Percentiles rank a stretch among this genome's conserved stretches.
Conservation (phyloP, 1,139 yeast genomes). For the Nakaseomyces nivariensis region DNA sequence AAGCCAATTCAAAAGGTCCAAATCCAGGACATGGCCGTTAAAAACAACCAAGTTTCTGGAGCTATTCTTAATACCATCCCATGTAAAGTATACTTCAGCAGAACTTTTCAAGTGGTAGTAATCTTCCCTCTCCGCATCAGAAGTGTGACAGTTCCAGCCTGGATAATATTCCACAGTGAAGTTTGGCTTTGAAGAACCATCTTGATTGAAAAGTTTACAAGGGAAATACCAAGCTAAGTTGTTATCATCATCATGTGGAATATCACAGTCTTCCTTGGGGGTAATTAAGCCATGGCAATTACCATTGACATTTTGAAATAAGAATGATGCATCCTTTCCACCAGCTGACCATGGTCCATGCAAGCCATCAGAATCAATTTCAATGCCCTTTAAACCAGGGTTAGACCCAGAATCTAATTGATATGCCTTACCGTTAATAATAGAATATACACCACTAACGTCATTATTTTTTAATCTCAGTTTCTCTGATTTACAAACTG, state of each 20-base stretch:
- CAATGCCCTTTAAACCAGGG: constrained; percentile 72
- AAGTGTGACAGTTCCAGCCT: constrained; percentile 92
- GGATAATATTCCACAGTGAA: constrained; percentile 50
- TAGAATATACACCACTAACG: constrained; percentile 50
- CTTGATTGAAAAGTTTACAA: constrained; percentile 58
- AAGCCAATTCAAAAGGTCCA: constrained; percentile 67
- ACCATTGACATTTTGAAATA: constrained; percentile 93
- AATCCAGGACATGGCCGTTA: constrained; percentile 79
- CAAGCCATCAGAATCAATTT: constrained; percentile 55
- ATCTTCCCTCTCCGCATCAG: constrained; percentile 52
- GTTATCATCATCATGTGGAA: constrained; percentile 52
- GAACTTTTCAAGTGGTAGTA: constrained; percentile 51
- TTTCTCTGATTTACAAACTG: constrained; percentile 57
- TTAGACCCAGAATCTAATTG: constrained; percentile 62
- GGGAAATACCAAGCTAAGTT: constrained; percentile 96
- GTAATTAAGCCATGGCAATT: constrained; percentile 72
- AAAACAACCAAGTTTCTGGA: constrained; percentile 73
- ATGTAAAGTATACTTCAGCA: constrained; percentile 79
- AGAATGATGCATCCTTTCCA: constrained; percentile 77
- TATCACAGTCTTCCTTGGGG: constrained; percentile 62
- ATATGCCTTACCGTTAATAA: constrained; percentile 75
- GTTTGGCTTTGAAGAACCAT: constrained; percentile 62
- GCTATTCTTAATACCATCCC: constrained; percentile 75
- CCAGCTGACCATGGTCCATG: constrained; percentile 86
- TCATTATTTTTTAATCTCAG: constrained; percentile 50